Evolutionary conservation across 768 basidiomycete species (phyloP), one percentile per base, ranked within the genome.

Genomic region (Asterophora lycoperdoides): DNA sequence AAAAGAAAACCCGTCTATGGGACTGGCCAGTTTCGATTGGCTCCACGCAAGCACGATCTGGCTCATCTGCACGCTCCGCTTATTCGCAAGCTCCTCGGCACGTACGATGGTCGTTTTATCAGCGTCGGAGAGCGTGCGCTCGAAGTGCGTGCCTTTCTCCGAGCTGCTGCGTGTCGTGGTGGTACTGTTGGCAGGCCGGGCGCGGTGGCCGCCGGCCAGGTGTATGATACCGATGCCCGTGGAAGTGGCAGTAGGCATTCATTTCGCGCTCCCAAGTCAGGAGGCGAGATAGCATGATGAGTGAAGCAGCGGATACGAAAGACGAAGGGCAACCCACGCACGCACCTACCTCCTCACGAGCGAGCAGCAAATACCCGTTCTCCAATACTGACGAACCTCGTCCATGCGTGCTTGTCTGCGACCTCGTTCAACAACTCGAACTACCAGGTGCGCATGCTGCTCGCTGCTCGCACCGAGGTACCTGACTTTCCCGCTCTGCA

Each of bases 341-440:
- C 47, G 11, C 2, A n/a, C n/a, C n/a, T n/a, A 64, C 64, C 63
- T 81, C 78, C 51, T 75, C 72, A 5, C 79, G 69, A 57, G 82
- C 82, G 15, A 80, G 63, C 8, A 80, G 60, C 29, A 68, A 76
- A 56, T 80, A 73, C 48, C 76, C 73, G 41, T 73, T 68, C 61
- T 82, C 80, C 70, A n/a, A 81, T 79, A 48, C 77, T 74, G 41
- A 78, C 67, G 52, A 82, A 81, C 51, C 67, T 73, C 4, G 79
- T 78, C 69, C 78, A 77, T 3, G 29, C 64, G n/a, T n/a, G n/a
- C 4, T 29, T 64, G 59, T 5, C 60, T 5, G 77, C 76, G 2
- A 74, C 65, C 17, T 70, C 66, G 46, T 77, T 73, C 61, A 78
- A 60, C 42, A 62, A 56, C n/a, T 63, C 65, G 23, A 76, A 72